Base-by-base conservation (phyloP, 257 asterid genomes). In the Rauvolfia tetraphylla region DNA sequence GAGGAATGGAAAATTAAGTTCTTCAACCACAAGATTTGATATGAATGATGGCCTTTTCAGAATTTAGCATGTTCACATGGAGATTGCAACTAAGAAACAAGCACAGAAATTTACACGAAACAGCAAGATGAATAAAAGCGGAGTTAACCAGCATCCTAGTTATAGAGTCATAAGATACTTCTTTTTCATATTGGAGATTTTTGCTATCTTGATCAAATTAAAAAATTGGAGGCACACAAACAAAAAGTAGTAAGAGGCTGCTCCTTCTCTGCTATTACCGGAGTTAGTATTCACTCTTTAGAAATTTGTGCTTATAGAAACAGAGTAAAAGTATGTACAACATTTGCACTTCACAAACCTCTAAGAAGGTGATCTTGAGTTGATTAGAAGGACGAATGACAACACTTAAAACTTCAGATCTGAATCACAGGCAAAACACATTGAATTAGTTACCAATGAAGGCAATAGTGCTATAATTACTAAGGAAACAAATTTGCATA, bases 361-460 rank as follows among this genome's bases (percentile, higher is more conserved):
- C 97, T 81, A 94, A 84, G 87, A 94, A 94, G 83, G 98, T 94
- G 87, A 92, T 89, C 91, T 94, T 92, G 71, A 94, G 96, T 86
- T 81, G 88, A 87, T 87, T 94, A 77, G 96, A 79, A 44, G 98
- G 90, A 75, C 92, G 93, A 84, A 89, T 75, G 61, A 94, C 86
- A 79, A 92, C 98, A 69, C 93, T 89, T 54, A 94, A 65, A 75
- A 94, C 97, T 88, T 94, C 98, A 74, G 90, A 89, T 81, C 98
- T 94, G 96, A 73, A 73, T 72, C 82, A 82, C 63, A 88, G 79
- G 74, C 65, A 78, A 67, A 62, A 67, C 23, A 31, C 72, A 20
- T 38, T 38, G n/a, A 38, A 67, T 36, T 67, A 67, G 72, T 66
- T 66, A 22, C 7, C 11, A 18, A 33, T 63, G 10, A 65, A 34